These are phyloP conservation scores for Coemansia umbellata DNA, from an alignment of 192 early-diverging fungal species.

Conservation along the genomic window DNA sequence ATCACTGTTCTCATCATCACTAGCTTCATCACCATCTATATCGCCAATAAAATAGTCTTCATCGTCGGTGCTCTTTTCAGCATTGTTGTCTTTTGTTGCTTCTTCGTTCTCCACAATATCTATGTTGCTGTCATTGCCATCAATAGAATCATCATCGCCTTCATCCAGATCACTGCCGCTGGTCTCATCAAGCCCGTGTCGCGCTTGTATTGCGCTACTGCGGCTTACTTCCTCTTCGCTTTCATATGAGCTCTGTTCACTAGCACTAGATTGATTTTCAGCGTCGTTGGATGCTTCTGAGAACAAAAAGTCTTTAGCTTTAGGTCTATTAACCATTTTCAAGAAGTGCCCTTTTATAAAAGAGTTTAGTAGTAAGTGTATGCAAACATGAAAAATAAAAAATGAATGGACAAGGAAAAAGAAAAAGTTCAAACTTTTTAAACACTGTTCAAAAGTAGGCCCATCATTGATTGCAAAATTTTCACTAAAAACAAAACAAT, in stretches of 20 bases:
- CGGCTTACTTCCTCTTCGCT: background rate
- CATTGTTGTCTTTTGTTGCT: background rate
- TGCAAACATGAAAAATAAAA: background rate
- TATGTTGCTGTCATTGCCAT: background rate
- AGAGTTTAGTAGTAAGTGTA: background rate
- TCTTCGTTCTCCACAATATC: too few relatives aligned
- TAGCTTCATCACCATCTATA: background rate
- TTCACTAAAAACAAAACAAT: too few relatives aligned
- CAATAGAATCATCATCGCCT: background rate
- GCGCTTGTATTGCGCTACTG: background rate
- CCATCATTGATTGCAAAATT: too few relatives aligned
- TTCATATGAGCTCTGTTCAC: background rate
- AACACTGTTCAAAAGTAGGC: too few relatives aligned
- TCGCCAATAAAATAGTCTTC: constrained; percentile 14
- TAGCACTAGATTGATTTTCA: background rate
- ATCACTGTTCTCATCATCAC: constrained; percentile 3
- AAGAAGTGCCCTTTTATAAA: too few relatives aligned
- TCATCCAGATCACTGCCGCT: background rate
- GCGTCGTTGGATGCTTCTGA: background rate
- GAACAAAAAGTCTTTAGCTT: background rate
- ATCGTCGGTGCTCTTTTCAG: background rate
- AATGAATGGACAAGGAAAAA: too few relatives aligned
- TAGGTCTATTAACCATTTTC: background rate
- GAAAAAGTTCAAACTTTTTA: too few relatives aligned
- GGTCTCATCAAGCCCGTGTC: background rate